phyloP scores from a whole-genome alignment of 164 flowering plant genomes.

The Stephania yunnanensis region DNA sequence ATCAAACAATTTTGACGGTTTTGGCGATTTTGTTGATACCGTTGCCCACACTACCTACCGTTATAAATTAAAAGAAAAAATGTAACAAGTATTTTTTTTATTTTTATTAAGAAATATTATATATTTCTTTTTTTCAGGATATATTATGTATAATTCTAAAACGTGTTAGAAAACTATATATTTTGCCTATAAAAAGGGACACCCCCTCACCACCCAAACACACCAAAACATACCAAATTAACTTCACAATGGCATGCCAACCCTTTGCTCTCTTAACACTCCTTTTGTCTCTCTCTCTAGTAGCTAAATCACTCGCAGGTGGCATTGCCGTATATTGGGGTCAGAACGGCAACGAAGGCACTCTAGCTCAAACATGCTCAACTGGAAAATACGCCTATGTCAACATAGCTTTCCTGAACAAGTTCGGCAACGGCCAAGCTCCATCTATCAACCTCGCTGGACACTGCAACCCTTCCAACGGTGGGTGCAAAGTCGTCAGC shows the following conservation, averaged over 20 bases:
- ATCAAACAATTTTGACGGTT: too few relatives aligned
- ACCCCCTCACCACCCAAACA: too few relatives aligned
- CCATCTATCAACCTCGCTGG: constrained; percentile 23
- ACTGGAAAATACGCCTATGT: constrained; percentile 16
- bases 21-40: too few relatives aligned
- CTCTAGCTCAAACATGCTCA: constrained; percentile 14
- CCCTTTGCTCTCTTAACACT: not conserved
- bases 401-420: constrained; percentile 23
- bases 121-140: too few relatives aligned
- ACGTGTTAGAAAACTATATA: too few relatives aligned
- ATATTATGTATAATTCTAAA: too few relatives aligned
- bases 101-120: too few relatives aligned
- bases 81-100: too few relatives aligned
- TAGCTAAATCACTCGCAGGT: constrained; percentile 1
- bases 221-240: too few relatives aligned
- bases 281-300: not conserved
- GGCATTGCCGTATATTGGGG: constrained; percentile 23
- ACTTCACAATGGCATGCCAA: not conserved
- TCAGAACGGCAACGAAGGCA: constrained; percentile 22
- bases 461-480: constrained; percentile 26
- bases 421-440: constrained; percentile 19
- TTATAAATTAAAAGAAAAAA: too few relatives aligned
- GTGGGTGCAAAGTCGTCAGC: constrained; percentile 25
- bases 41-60: too few relatives aligned
- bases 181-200: too few relatives aligned